Base-by-base conservation (phyloP, 805 yeast genomes). In the Hanseniaspora lachancei region DNA sequence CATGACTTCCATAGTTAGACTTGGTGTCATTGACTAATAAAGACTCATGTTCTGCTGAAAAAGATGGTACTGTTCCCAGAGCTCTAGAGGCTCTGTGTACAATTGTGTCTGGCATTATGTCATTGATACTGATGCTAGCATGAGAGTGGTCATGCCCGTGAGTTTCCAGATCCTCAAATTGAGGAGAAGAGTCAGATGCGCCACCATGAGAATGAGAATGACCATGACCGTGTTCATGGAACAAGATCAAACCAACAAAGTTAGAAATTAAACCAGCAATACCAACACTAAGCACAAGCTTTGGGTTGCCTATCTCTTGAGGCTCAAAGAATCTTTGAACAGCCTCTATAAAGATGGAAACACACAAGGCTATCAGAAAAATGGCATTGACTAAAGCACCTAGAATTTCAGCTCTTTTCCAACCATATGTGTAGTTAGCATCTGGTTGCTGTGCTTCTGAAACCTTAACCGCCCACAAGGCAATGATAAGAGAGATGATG, bases 311-410 rank as follows among this genome's bases (percentile, higher is more conserved):
- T 62, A 91, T 83, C 35, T 74, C 80, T 46, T 82, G 89, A 2
- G 96, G 95, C 61, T 80, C 79, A 52, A 91, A 73, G 60, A 91
- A 79, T 65, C 98, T 78, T 70, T 89, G 96, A 57, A 91, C 71
- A 6, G 97, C 97, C 70, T 91, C 98, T 59, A 93, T 81, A 62
- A 86, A 78, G 61, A 91, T 93, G 34, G 96, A 82, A 65, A 93
- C 82, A 67, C 98, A 91, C 59, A 91, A 76, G 0, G 97, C 97
- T 60, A 93, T 74, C 60, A 91, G 69, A 63, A 93, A 93, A 10
- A 93, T 96, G 2, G 96, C 96, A 66, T 91, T 91, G 61, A 91
- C 79, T 58, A 91, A 75, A 9, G 97, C 98, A 57, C 98, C 98
- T 58, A 91, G 74, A 54, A 91, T 89, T 69, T 91, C 98, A 5